Evolutionary conservation across 2,329 filamentous ascomycete genomes (phyloP).

Genomic region (Aspergillus ochraceus): DNA sequence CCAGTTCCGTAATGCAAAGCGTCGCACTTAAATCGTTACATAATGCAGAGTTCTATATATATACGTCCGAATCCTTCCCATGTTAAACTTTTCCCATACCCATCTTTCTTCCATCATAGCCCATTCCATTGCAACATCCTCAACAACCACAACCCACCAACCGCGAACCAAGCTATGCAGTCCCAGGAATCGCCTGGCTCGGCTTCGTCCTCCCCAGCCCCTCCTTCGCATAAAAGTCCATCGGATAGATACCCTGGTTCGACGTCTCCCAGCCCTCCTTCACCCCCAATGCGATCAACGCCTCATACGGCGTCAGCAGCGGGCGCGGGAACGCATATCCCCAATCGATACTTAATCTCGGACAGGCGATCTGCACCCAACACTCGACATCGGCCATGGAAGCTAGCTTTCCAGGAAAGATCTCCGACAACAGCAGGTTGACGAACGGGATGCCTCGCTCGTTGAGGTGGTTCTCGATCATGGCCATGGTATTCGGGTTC

Average conservation of each 20-base stretch:
- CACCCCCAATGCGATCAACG: constrained; percentile 81
- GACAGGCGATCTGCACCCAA: constrained; percentile 98
- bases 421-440: constrained; percentile 86
- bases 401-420: constrained; percentile 92
- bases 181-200: constrained; percentile 12
- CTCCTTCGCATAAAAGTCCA: constrained; percentile 97
- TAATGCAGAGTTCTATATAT: neutral
- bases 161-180: neutral
- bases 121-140: no score
- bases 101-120: no score
- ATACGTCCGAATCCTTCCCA: neutral
- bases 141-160: no score
- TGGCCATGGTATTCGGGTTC: constrained; percentile 85
- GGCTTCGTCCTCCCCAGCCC: constrained; percentile 73
- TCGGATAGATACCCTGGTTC: constrained; percentile 74
- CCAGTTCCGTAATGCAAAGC: no score
- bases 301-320: constrained; percentile 90
- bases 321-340: constrained; percentile 92
- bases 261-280: constrained; percentile 70
- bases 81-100: neutral
- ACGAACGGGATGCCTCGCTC: constrained; percentile 75
- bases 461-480: constrained; percentile 77
- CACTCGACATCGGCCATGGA: constrained; percentile 94
- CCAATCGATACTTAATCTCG: constrained; percentile 97
- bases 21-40: no score